phyloP scores from a whole-genome alignment of 768 basidiomycete species.

The Lactifluus rugatus region DNA sequence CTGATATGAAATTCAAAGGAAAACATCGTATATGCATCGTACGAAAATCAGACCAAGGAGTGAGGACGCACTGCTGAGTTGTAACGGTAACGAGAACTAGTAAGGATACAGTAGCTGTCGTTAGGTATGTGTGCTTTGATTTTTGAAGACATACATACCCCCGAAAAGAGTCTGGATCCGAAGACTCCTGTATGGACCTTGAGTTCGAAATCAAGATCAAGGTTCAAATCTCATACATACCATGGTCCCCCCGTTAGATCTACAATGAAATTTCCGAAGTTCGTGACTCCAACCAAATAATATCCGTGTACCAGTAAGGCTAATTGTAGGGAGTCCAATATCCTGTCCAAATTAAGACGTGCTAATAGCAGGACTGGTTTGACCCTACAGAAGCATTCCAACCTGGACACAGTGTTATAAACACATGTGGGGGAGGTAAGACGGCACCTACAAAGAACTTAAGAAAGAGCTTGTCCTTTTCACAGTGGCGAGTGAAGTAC shows the following conservation, averaged over 20 bases:
- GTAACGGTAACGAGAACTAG: not conserved
- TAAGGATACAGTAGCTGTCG: not conserved
- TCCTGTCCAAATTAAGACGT: not conserved
- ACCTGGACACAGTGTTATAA: not conserved
- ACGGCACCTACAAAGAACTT: not conserved
- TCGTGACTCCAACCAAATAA: not conserved
- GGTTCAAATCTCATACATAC: not conserved
- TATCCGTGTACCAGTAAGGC: not conserved
- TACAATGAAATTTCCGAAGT: not conserved
- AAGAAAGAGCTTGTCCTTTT: not conserved
- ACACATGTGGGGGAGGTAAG: too few relatives aligned
- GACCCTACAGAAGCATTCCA: not conserved
- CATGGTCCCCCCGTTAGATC: not conserved
- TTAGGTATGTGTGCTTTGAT: not conserved
- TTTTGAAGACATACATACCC: not conserved
- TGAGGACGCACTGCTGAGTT: not conserved
- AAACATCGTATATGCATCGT: not conserved
- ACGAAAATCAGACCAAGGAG: not conserved
- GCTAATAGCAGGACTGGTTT: not conserved
- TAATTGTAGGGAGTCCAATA: not conserved
- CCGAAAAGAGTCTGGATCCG: not conserved
- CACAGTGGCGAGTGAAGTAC: not conserved
- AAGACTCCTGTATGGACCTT: not conserved
- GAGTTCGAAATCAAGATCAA: not conserved
- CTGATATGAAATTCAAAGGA: not conserved